phyloP scores from a whole-genome alignment of 1,284 basidiomycete species.

The Trichosporon inkin region DNA sequence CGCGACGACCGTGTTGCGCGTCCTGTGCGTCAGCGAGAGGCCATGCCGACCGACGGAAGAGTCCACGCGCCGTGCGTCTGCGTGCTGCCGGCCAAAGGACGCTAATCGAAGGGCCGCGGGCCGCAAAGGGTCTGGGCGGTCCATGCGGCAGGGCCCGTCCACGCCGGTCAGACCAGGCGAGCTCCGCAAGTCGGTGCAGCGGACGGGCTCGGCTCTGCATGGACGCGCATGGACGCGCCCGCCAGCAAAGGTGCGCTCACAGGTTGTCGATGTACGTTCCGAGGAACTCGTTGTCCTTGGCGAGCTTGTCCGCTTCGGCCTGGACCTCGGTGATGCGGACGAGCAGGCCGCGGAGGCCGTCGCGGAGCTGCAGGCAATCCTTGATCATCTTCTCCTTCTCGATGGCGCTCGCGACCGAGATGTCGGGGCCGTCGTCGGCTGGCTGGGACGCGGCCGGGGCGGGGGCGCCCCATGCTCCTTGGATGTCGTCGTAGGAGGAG shows the following conservation, averaged over 20 bases:
- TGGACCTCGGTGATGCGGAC: conserved; percentile 42
- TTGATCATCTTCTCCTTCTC: conserved; percentile 46
- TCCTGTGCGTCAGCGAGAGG: conserved; percentile 25
- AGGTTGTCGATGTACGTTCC: conserved; percentile 49
- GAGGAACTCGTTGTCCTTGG: conserved; percentile 46
- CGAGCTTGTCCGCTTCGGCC: conserved; percentile 44
- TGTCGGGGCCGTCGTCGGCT: conserved; percentile 32
- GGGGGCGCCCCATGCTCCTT: conserved; percentile 20
- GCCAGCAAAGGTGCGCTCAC: conserved; percentile 26
- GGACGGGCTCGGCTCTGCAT: no score
- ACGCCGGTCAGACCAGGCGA: no score
- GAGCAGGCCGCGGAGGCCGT: conserved; percentile 43
- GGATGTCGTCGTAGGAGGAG: conserved; percentile 16
- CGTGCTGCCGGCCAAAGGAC: no score
- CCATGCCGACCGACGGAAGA: not conserved
- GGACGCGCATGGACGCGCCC: not conserved
- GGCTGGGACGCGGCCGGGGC: not conserved
- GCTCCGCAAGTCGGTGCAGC: no score
- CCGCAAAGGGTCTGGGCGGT: no score
- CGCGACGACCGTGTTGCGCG: conserved; percentile 48
- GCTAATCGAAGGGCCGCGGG: no score
- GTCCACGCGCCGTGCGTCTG: no score
- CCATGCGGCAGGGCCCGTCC: no score
- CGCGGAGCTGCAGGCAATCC: conserved; percentile 40
- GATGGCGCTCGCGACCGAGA: conserved; percentile 37